Evolutionary conservation across 2,329 filamentous ascomycete species (phyloP), one percentile per base, ranked within the genome.

Genomic region (Trichoderma sp.): DNA sequence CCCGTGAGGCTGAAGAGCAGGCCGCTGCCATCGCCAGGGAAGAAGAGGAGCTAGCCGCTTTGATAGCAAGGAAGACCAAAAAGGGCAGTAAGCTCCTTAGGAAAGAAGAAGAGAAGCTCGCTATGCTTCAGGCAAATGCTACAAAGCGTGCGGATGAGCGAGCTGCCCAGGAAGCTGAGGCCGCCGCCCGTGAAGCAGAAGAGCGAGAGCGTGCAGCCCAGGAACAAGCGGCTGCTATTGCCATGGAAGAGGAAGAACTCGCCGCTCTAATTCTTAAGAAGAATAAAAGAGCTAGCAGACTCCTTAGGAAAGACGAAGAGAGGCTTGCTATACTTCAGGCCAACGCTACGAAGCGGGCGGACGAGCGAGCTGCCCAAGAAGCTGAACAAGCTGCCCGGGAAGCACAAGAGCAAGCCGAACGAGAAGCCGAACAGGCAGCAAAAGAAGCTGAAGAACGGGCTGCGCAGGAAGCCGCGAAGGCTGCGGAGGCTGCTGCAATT

Each of bases 41-140:
- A 68, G 79, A 78, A 13, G 77, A 80, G 48, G 80, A 83, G 39
- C 79, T 83, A 71, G 79, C 80, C 19, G 77, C 76, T n/a, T 77
- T 77, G 17, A 76, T 77, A 54, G 75, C 77, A 22, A 78, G 77
- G 70, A 70, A 42, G 70, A 72, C 19, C 71, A 74, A 4, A 67
- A 72, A 57, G 65, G 64, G 17, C 25, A 27, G 54, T n/a, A 64
- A 54, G 12, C 58, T 67, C 22, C 42, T 59, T 3, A 52, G n/a
- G 13, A 72, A 70, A 58, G 57, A 76, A 27, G 48, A 67, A 29
- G 65, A 67, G 2, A 64, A 34, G 10, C 60, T 63, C 2, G 45
- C 7, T 64, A 2, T 45, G 6, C 58, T 67, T 6, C 29, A 63
- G 5, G 17, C 45, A 9, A 67, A 64, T 39, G 15, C 65, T 61